These are phyloP conservation scores for Pichia sp. DNA, from an alignment of 1,139 yeast species.

Conservation along the genomic window DNA sequence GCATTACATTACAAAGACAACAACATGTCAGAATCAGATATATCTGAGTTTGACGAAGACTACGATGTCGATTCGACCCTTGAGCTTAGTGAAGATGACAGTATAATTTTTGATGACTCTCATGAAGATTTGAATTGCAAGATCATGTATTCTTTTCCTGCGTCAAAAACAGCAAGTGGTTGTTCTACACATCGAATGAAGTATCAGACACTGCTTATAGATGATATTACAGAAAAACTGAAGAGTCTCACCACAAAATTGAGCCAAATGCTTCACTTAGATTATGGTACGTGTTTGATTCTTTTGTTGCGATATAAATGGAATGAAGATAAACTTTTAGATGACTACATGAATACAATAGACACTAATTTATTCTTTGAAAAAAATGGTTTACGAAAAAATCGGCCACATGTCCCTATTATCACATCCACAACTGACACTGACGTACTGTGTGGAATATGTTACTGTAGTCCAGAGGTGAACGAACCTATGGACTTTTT, in stretches of 20 bases:
- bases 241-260: constrained; percentile 17
- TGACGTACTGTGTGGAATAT: constrained; percentile 52
- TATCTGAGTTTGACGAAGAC: constrained; percentile 5
- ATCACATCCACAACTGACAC: constrained; percentile 24
- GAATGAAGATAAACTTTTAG: constrained; percentile 69
- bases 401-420: constrained; percentile 26
- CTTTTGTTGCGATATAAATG: constrained; percentile 59
- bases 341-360: constrained; percentile 48
- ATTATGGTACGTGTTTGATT: constrained; percentile 27
- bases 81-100: constrained; percentile 4
- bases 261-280: constrained; percentile 22
- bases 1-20: too few species aligned
- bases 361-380: constrained; percentile 37
- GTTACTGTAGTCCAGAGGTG: constrained; percentile 50
- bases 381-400: constrained; percentile 28
- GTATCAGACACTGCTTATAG: constrained; percentile 20
- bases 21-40: not conserved
- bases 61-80: constrained; percentile 5
- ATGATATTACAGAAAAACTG: constrained; percentile 24
- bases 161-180: constrained; percentile 17
- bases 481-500: constrained; percentile 35
- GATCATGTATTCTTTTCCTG: constrained; percentile 18
- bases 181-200: constrained; percentile 24
- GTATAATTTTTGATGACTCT: constrained; percentile 3
- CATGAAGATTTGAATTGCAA: constrained; percentile 9